Evolutionary conservation across 2,329 filamentous ascomycete genomes (phyloP), one percentile per base, ranked within the genome.

Genomic region (Sclerotinia nivalis): DNA sequence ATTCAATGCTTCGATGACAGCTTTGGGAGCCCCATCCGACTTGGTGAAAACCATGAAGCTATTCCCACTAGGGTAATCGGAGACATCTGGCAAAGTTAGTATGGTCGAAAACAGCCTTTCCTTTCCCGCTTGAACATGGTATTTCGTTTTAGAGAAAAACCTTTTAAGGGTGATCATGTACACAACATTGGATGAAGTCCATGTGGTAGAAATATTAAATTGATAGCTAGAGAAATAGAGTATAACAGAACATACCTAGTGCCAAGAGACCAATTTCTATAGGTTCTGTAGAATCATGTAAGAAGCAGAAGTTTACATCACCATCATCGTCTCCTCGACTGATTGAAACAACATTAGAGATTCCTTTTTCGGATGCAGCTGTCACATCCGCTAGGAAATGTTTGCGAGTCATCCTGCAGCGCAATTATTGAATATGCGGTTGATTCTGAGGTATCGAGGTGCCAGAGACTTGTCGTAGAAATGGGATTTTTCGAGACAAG

Each of bases 281-380:
- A 12, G 76, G 73, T 20, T 67, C 31, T 12, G 73, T 74, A 59
- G 71, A 68, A 56, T 55, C 47, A 47, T 75, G 80, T 80, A 76
- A 71, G 74, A 85, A 91, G 6, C 80, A 82, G 77, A 95, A 91
- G 20, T 84, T 84, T 69, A 96, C 83, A 69, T 91, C 88, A 65
- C 91, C 92, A 78, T 95, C 91, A 45, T 91, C 89, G 7, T 89
- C 87, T 22, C 91, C 91, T 49, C 82, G 81, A 47, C 81, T 80
- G 34, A 97, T 80, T 47, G 83, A 77, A 61, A 80, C 80, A 61
- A 96, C 82, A 62, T 84, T 80, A 0, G 81, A 72, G 60, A 87
- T 75, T 81, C 3, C 75, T 75, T 28, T 80, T 76, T 54, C 77
- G 75, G 20, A 76, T 71, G 81, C 76, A 83, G 80, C 73, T 40